Percentiles rank a stretch among this genome's conserved stretches.
phyloP scores from a whole-genome alignment of 208 protist genomes.

The Trypanosoma cruzi region DNA sequence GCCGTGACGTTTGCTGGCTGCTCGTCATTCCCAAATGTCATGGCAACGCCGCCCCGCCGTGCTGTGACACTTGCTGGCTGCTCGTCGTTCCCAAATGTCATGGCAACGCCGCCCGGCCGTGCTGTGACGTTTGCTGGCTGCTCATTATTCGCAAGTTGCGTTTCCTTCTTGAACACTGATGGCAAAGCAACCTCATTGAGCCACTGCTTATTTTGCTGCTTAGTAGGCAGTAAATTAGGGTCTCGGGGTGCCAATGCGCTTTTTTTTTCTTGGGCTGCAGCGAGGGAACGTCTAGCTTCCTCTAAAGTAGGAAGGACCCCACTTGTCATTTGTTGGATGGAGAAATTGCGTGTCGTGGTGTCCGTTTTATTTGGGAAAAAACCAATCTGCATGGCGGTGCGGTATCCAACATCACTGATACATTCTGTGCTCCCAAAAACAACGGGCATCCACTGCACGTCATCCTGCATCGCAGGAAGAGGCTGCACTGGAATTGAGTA shows the following conservation, averaged over 20 bases:
- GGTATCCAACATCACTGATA: slow-evolving; percentile 62
- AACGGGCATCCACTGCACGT: slow-evolving; percentile 72
- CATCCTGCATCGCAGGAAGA: slow-evolving; percentile 48
- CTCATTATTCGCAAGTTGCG: slow-evolving; percentile 5
- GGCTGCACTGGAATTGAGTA: slow-evolving; percentile 58
- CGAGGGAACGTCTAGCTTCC: slow-evolving; percentile 26
- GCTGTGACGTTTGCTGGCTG: slow-evolving; percentile 10
- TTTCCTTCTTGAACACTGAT: not conserved
- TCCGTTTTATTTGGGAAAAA: slow-evolving; percentile 40
- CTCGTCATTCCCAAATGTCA: slow-evolving; percentile 20
- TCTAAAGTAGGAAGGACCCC: slow-evolving; percentile 36
- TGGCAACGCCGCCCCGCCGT: slow-evolving; percentile 22
- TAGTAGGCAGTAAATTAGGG: slow-evolving; percentile 20
- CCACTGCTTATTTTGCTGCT: not conserved
- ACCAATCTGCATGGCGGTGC: slow-evolving; percentile 70
- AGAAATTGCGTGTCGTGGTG: not conserved
- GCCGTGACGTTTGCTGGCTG: slow-evolving; percentile 6
- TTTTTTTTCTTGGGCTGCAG: slow-evolving; percentile 2
- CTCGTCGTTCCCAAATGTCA: slow-evolving; percentile 31
- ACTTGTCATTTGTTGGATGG: slow-evolving; percentile 1
- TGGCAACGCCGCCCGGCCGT: slow-evolving; percentile 29
- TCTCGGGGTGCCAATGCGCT: slow-evolving; percentile 24
- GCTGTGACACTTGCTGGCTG: slow-evolving; percentile 18
- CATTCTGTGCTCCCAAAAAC: slow-evolving; percentile 69
- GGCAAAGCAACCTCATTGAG: not conserved